phyloP scores from a whole-genome alignment of 345 rosid genomes.

The Linum tenue region DNA sequence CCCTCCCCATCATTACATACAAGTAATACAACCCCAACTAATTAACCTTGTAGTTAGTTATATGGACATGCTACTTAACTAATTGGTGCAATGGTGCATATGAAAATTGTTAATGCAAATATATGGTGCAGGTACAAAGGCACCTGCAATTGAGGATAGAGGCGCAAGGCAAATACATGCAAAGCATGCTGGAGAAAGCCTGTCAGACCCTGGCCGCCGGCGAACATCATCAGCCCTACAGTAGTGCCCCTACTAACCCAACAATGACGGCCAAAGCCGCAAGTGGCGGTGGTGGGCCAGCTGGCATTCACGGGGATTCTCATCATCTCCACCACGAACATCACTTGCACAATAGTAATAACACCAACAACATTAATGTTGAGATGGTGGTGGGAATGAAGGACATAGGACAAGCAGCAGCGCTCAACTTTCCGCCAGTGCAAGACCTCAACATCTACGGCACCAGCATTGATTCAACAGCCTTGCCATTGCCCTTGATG shows the following conservation, averaged over 20 bases:
- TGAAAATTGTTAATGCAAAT: not conserved
- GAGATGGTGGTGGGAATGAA: constrained; percentile 29
- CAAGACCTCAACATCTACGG: constrained; percentile 94
- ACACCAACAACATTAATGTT: not conserved
- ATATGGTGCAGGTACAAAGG: constrained; percentile 66
- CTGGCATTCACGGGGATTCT: too few species aligned
- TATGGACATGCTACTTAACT: too few species aligned
- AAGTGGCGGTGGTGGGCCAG: too few species aligned
- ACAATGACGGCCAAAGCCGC: constrained; percentile 27
- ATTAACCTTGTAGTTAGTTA: too few species aligned
- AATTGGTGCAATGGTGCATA: too few species aligned
- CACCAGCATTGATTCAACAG: constrained; percentile 38
- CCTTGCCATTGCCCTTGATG: constrained; percentile 43
- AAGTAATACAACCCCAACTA: too few species aligned
- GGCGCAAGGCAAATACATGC: constrained; percentile 99
- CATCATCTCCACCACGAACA: constrained; percentile 9
- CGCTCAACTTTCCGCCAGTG: constrained; percentile 67
- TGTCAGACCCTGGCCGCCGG: constrained; percentile 68
- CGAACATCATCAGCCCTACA: constrained; percentile 3
- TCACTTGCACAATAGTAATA: too few species aligned
- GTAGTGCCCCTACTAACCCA: too few species aligned
- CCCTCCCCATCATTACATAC: too few species aligned
- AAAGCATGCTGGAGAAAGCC: constrained; percentile 87
- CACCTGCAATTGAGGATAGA: constrained; percentile 96
- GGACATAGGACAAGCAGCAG: constrained; percentile 19